These are phyloP conservation scores for Citrus sinensis DNA, from an alignment of 345 rosid genomes.

Conservation along the genomic window DNA sequence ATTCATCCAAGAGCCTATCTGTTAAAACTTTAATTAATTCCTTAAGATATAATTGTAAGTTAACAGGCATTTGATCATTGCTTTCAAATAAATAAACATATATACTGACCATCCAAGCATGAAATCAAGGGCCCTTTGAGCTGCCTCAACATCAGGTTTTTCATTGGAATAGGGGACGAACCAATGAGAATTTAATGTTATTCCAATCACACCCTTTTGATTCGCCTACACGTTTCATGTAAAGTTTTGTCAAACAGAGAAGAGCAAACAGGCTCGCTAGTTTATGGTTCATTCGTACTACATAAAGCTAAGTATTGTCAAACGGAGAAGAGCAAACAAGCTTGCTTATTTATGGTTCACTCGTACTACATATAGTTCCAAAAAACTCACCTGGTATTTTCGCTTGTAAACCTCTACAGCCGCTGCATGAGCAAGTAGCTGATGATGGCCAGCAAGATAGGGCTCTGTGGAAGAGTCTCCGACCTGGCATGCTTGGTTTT, in stretches of 20 bases:
- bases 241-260: too few species aligned
- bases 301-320: too few species aligned
- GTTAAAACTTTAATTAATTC: too few species aligned
- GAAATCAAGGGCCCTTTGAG: neutral
- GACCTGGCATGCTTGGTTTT: neutral
- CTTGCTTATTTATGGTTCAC: too few species aligned
- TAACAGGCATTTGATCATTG: too few species aligned
- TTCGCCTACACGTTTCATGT: slow-evolving; percentile 10
- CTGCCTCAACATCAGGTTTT: neutral
- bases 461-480: slow-evolving; percentile 26
- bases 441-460: slow-evolving; percentile 12
- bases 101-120: neutral
- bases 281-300: too few species aligned
- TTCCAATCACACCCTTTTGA: slow-evolving; percentile 37
- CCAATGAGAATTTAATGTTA: slow-evolving; percentile 11
- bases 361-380: too few species aligned
- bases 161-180: neutral
- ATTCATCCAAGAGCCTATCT: too few species aligned
- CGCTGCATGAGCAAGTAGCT: slow-evolving; percentile 12
- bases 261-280: too few species aligned
- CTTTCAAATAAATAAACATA: neutral
- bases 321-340: too few species aligned
- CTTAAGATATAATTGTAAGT: too few species aligned
- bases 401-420: slow-evolving; percentile 15
- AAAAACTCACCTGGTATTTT: slow-evolving; percentile 22